Evolutionary conservation across 176 grass and related monocot species (phyloP), one percentile per base, ranked within the genome.

Genomic region (Bothriochloa decipiens): DNA sequence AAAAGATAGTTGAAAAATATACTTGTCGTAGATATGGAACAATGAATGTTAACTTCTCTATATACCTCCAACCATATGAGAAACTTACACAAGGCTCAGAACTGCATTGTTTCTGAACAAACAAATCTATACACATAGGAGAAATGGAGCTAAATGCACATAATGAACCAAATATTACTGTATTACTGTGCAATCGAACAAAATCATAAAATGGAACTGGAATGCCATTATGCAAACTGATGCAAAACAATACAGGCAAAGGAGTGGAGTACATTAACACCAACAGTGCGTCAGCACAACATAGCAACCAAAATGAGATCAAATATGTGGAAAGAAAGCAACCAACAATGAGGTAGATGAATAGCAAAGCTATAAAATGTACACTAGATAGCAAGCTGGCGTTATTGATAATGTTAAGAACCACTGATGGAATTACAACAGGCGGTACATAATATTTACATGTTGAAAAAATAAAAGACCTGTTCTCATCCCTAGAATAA

Each of bases 401-500:
- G 20, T 33, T 81, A 83, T 86, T 43, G 12, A 60, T 80, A 90
- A 49, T 93, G 77, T 75, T 81, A 85, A 67, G 42, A 70, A 68
- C 52, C 86, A 85, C 41, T 58, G 52, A 82, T 92, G 72, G 29
- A 95, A 84, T 88, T 88, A 90, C 89, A 98, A 81, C 73, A 82
- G 83, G 72, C 72, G 87, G 76, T 81, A 83, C 89, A 90, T 65
- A 83, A 79, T 85, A 88, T 96, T 92, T 91, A 91, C 90, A 89
- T 77, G 74, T 75, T 84, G 76, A 92, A 92, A 89, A 83, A 91
- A 92, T 64, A 86, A 87, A 99, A 87, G 91, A 99, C 97, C 97
- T 99, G 93, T 99, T 99, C 87, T 99, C 97, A 94, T 99, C 97
- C 88, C 94, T 99, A 92, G 91, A 99, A 92, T 94, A 92, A 75